Conservation (phyloP, 768 basidiomycete genomes). For the Coprinopsis cinerea region DNA sequence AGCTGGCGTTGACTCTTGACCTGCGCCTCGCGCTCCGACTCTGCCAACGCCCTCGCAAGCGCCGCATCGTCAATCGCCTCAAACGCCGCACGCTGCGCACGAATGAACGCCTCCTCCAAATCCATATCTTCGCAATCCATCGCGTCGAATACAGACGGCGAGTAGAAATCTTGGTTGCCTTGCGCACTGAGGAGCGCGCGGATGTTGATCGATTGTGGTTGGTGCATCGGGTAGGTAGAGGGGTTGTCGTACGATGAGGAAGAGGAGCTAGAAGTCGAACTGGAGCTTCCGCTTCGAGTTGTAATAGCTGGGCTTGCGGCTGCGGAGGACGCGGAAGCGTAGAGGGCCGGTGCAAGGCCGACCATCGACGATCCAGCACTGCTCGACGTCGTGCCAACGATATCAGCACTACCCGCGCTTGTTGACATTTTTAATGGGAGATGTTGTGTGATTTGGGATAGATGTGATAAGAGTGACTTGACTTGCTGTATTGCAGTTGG, state of each 20-base stretch:
- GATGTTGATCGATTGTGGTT: neutral
- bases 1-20: too few relatives aligned
- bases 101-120: conserved; percentile 20
- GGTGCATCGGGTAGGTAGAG: neutral
- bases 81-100: conserved; percentile 24
- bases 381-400: too few relatives aligned
- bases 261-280: neutral
- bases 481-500: too few relatives aligned
- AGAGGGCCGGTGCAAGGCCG: too few relatives aligned
- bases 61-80: conserved; percentile 22
- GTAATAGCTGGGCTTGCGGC: too few relatives aligned
- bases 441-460: too few relatives aligned
- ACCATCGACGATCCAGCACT: too few relatives aligned
- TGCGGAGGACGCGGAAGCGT: too few relatives aligned
- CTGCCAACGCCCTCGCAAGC: conserved; percentile 21
- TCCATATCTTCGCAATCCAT: conserved; percentile 12
- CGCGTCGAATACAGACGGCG: conserved; percentile 11
- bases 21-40: conserved; percentile 24
- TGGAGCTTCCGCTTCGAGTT: neutral
- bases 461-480: too few relatives aligned
- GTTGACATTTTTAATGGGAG: too few relatives aligned
- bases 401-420: too few relatives aligned
- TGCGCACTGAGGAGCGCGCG: neutral
- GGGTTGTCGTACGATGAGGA: neutral
- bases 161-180: conserved; percentile 4